Conservation (phyloP, 2,329 filamentous ascomycete genomes). For the Exophiala lecanii-corni region DNA sequence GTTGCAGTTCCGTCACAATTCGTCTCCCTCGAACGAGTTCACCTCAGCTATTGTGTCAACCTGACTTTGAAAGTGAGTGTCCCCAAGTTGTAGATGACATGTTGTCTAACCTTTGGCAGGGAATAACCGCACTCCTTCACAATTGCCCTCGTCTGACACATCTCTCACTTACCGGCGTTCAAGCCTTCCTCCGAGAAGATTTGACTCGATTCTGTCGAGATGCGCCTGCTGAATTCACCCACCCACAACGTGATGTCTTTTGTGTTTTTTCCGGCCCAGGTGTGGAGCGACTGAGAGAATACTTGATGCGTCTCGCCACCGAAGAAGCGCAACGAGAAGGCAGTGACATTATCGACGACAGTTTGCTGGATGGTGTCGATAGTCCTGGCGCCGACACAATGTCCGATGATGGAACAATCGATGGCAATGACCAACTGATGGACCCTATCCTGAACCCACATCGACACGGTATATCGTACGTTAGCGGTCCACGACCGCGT, state of each 20-base stretch:
- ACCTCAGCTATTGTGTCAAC: constrained; percentile 89
- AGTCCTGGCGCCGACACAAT: constrained; percentile 27
- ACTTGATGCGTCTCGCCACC: constrained; percentile 55
- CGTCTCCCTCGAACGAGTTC: constrained; percentile 73
- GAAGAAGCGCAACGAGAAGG: constrained; percentile 25
- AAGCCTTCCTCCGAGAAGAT: constrained; percentile 81
- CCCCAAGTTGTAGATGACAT: not conserved
- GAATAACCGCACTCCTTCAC: constrained; percentile 83
- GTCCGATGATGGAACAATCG: constrained; percentile 28
- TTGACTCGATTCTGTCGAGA: constrained; percentile 80
- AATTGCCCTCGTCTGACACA: constrained; percentile 90
- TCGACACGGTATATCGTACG: constrained; percentile 18
- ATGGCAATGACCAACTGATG: constrained; percentile 26
- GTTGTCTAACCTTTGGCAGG: constrained; percentile 47
- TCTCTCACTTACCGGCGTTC: constrained; percentile 87
- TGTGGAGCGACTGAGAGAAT: constrained; percentile 70
- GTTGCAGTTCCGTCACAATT: constrained; percentile 23
- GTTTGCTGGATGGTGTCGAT: constrained; percentile 24
- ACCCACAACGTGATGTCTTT: constrained; percentile 91
- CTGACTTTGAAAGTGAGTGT: constrained; percentile 70
- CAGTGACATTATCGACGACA: constrained; percentile 25
- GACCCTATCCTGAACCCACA: constrained; percentile 20
- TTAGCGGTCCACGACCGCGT: constrained; percentile 15
- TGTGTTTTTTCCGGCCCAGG: constrained; percentile 93
- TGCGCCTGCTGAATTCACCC: constrained; percentile 86